These are phyloP conservation scores for Russula griseocarnosa DNA, from an alignment of 768 basidiomycete genomes.

Conservation along the genomic window DNA sequence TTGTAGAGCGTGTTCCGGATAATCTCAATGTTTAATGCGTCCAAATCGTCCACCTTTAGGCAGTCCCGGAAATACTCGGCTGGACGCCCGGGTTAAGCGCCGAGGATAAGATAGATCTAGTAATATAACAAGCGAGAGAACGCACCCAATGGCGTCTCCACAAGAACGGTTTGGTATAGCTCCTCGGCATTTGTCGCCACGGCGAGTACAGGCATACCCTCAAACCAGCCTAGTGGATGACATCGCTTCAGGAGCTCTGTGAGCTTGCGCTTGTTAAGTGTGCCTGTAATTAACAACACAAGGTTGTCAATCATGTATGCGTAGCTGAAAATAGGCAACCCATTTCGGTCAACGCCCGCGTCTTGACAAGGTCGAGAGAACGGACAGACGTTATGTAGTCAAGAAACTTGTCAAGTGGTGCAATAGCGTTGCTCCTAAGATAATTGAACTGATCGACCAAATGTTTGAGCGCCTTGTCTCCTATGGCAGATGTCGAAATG, in stretches of 20 bases:
- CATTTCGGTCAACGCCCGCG: conserved; percentile 3
- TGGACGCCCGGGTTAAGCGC: conserved; percentile 28
- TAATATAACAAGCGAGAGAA: conserved; percentile 18
- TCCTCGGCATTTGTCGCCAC: conserved; percentile 99
- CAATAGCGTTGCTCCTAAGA: conserved; percentile 83
- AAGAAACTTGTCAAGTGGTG: conserved; percentile 86
- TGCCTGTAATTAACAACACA: conserved; percentile 94
- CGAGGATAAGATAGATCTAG: background rate
- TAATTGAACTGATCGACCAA: conserved; percentile 98
- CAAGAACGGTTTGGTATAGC: conserved; percentile 91
- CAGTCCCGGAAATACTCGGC: conserved; percentile 98
- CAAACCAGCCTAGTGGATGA: conserved; percentile 95
- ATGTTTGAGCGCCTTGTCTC: conserved; percentile 93
- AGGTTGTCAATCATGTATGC: conserved; percentile 99
- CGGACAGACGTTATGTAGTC: conserved; percentile 92
- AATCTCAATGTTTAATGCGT: conserved; percentile 99
- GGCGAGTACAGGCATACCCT: conserved; percentile 98
- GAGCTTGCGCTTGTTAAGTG: conserved; percentile 93
- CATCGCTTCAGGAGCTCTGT: conserved; percentile 95
- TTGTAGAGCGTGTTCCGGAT: conserved; percentile 99
- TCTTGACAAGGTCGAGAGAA: background rate
- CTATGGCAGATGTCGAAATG: conserved; percentile 88
- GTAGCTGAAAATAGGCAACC: conserved; percentile 51
- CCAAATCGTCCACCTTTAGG: conserved; percentile 90
- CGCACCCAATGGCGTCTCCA: conserved; percentile 95